Evolutionary conservation across 306 rosid species (phyloP).

Genomic region (Castanea mollissima): DNA sequence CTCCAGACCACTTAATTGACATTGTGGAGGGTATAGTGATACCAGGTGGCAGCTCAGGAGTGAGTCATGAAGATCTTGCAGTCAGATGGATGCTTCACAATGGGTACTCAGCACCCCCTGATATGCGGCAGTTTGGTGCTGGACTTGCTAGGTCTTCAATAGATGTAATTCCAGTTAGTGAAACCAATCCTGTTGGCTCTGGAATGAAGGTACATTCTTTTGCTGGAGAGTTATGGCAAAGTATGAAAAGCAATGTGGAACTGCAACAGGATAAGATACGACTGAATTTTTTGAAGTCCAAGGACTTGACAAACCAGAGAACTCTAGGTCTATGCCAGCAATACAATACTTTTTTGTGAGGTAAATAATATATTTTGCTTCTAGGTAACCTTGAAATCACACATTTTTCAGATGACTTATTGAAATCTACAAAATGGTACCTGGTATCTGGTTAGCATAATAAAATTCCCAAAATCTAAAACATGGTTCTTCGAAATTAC

Average conservation of each 20-base stretch:
- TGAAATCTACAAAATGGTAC: background rate
- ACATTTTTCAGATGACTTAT: conserved; percentile 2
- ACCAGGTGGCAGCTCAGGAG: conserved; percentile 48
- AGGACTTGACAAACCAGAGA: conserved; percentile 71
- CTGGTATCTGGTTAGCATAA: no score
- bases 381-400: conserved; percentile 1
- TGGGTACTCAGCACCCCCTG: conserved; percentile 75
- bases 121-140: conserved; percentile 52
- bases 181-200: conserved; percentile 29
- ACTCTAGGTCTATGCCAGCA: conserved; percentile 74
- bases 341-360: conserved; percentile 83
- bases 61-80: conserved; percentile 67
- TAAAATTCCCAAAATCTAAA: background rate
- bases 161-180: conserved; percentile 31
- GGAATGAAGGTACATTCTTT: conserved; percentile 48
- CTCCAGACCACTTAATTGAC: conserved; percentile 93
- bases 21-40: conserved; percentile 73
- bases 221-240: conserved; percentile 89
- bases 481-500: background rate
- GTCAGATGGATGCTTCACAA: conserved; percentile 87
- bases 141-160: conserved; percentile 28
- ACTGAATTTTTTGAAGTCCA: conserved; percentile 57
- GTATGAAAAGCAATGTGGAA: conserved; percentile 57
- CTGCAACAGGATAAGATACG: conserved; percentile 60
- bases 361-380: conserved; percentile 29